phyloP scores from a whole-genome alignment of 2,329 filamentous ascomycete species.

The Microcera coccophila region DNA sequence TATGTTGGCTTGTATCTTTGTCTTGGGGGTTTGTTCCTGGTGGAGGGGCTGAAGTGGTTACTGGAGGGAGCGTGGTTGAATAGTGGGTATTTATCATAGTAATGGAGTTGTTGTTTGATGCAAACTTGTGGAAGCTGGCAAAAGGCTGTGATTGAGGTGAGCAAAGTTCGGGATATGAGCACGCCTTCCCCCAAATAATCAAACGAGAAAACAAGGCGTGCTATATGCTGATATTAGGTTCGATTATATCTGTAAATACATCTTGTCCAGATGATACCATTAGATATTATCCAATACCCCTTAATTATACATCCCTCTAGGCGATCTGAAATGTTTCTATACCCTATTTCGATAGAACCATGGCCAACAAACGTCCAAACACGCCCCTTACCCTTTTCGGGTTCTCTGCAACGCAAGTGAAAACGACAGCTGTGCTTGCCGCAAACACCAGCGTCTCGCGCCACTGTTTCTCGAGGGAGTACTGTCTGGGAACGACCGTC shows the following conservation, averaged over 20 bases:
- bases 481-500: constrained; percentile 68
- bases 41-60: constrained; percentile 21
- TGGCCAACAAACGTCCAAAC: constrained; percentile 57
- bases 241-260: too few species aligned
- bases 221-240: too few species aligned
- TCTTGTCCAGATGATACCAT: too few species aligned
- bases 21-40: constrained; percentile 60
- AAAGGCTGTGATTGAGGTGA: too few species aligned
- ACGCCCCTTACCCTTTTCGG: constrained; percentile 62
- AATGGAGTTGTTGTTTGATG: too few species aligned
- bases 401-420: constrained; percentile 63
- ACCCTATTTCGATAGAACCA: constrained; percentile 43
- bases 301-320: too few species aligned
- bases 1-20: constrained; percentile 72
- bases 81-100: constrained; percentile 5
- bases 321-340: too few species aligned
- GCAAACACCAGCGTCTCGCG: constrained; percentile 65
- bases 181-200: too few species aligned
- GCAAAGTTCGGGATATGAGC: too few species aligned
- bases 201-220: too few species aligned
- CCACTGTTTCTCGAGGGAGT: constrained; percentile 60
- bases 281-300: too few species aligned
- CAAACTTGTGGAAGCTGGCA: too few species aligned
- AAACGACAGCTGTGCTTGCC: constrained; percentile 63
- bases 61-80: not conserved